Evolutionary conservation across 208 protist species (phyloP).

Genomic region (Crithidia bombi): DNA sequence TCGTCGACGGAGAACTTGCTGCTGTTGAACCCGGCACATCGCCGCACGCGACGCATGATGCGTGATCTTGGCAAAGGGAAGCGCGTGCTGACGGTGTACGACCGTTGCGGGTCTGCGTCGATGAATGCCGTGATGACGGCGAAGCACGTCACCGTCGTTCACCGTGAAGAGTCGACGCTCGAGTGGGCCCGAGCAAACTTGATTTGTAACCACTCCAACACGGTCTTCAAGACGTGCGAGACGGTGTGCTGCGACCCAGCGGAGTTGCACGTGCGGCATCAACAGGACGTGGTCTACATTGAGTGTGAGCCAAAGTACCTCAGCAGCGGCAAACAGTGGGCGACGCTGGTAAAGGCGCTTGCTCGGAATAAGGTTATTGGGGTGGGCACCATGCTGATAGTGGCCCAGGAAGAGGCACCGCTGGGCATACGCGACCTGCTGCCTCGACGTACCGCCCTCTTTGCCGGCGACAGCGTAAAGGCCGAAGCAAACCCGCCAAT

Average conservation of each 20-base stretch:
- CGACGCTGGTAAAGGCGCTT: constrained; percentile 37
- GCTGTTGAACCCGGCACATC: constrained; percentile 73
- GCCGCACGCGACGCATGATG: constrained; percentile 64
- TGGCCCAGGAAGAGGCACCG: constrained; percentile 69
- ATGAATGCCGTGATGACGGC: constrained; percentile 83
- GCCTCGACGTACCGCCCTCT: constrained; percentile 7
- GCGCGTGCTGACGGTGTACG: constrained; percentile 78
- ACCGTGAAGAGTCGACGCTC: constrained; percentile 44
- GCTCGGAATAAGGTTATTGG: constrained; percentile 55
- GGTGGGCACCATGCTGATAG: constrained; percentile 65
- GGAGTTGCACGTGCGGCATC: constrained; percentile 39
- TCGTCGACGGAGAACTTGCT: constrained; percentile 50
- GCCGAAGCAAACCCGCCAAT: constrained; percentile 19
- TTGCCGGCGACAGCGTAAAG: constrained; percentile 2
- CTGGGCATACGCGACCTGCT: constrained; percentile 70
- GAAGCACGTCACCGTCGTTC: constrained; percentile 68
- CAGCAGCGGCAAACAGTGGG: constrained; percentile 65
- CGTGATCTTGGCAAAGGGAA: constrained; percentile 70
- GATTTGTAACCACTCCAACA: constrained; percentile 66
- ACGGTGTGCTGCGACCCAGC: constrained; percentile 43
- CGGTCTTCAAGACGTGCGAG: constrained; percentile 68
- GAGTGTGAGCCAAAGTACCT: constrained; percentile 64
- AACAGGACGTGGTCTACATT: constrained; percentile 76
- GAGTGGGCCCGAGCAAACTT: constrained; percentile 75
- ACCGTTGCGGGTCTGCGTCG: constrained; percentile 67